Evolutionary conservation across 805 yeast species (phyloP).

Genomic region (Starmerella gropengiesseri): DNA sequence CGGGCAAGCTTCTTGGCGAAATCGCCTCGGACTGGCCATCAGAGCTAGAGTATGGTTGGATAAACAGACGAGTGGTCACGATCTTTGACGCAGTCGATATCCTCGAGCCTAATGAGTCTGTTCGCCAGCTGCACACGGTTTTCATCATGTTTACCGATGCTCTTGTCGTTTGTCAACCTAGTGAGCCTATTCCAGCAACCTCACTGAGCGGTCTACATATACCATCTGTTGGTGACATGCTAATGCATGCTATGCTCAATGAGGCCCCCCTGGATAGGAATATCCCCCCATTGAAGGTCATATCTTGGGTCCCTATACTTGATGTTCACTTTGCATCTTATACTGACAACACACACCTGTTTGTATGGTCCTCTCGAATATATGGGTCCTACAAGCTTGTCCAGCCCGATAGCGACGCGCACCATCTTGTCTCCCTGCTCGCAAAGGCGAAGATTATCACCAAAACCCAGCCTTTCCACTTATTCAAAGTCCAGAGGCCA

Average conservation of each 20-base stretch:
- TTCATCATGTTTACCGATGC: slow-evolving; percentile 74
- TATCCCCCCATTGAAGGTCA: slow-evolving; percentile 60
- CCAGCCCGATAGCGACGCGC: slow-evolving; percentile 25
- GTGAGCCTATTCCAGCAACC: slow-evolving; percentile 37
- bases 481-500: slow-evolving; percentile 43
- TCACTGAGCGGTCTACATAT: slow-evolving; percentile 29
- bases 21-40: slow-evolving; percentile 80
- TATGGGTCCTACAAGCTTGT: slow-evolving; percentile 23
- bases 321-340: slow-evolving; percentile 32
- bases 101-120: slow-evolving; percentile 24
- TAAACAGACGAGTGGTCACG: slow-evolving; percentile 73
- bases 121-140: slow-evolving; percentile 36
- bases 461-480: slow-evolving; percentile 76
- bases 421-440: slow-evolving; percentile 44
- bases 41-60: slow-evolving; percentile 80
- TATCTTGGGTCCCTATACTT: slow-evolving; percentile 53
- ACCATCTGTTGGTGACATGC: slow-evolving; percentile 62
- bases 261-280: slow-evolving; percentile 54
- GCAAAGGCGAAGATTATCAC: slow-evolving; percentile 62
- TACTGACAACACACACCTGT: slow-evolving; percentile 16
- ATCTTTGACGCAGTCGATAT: slow-evolving; percentile 43
- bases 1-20: slow-evolving; percentile 73
- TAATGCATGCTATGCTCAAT: slow-evolving; percentile 84
- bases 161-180: slow-evolving; percentile 44
- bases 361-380: slow-evolving; percentile 18